A percentile compares a stretch with the other conserved stretches of the same genome.
Conservation (phyloP, 352 stramenopile species). For the Globisporangium spiculum region DNA sequence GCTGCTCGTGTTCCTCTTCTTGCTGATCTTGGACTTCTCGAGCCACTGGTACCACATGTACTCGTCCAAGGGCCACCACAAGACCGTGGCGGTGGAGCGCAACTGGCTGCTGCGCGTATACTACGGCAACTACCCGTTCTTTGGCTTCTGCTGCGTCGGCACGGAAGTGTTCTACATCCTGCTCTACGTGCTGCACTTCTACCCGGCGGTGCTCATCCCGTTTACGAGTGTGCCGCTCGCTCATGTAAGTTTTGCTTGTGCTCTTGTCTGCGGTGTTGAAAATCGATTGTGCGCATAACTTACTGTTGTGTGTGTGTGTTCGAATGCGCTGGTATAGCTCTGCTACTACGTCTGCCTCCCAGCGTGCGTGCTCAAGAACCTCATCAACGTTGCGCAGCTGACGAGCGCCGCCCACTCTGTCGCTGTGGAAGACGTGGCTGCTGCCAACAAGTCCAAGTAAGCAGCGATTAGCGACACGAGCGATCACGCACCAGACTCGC, state of each 20-base stretch:
- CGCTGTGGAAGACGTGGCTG: slow-evolving; percentile 55
- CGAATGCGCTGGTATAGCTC: slow-evolving; percentile 30
- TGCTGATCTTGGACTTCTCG: slow-evolving; percentile 96
- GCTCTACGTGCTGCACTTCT: slow-evolving; percentile 88
- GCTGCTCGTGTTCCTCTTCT: slow-evolving; percentile 78
- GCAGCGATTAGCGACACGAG: not conserved
- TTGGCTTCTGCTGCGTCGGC: slow-evolving; percentile 92
- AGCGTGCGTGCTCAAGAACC: slow-evolving; percentile 90
- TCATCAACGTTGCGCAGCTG: slow-evolving; percentile 92
- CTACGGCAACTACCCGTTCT: slow-evolving; percentile 91
- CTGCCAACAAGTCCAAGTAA: slow-evolving; percentile 63
- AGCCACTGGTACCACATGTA: slow-evolving; percentile 99
- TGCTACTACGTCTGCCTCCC: slow-evolving; percentile 89
- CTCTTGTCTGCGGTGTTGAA: slow-evolving; percentile 9
- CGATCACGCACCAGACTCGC: too few relatives aligned
- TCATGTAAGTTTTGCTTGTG: slow-evolving; percentile 28
- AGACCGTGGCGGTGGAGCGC: slow-evolving; percentile 87
- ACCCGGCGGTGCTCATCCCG: slow-evolving; percentile 61
- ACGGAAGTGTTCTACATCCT: slow-evolving; percentile 91
- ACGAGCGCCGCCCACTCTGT: slow-evolving; percentile 79
- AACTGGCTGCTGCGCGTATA: slow-evolving; percentile 95
- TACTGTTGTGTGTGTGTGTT: not conserved
- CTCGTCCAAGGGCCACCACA: slow-evolving; percentile 94
- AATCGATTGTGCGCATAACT: not conserved
- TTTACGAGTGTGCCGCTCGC: slow-evolving; percentile 50